Percentiles rank a stretch among this genome's conserved stretches.
Evolutionary conservation across 805 yeast genomes (phyloP).

Genomic region (Myxozyma vanderwaltii): DNA sequence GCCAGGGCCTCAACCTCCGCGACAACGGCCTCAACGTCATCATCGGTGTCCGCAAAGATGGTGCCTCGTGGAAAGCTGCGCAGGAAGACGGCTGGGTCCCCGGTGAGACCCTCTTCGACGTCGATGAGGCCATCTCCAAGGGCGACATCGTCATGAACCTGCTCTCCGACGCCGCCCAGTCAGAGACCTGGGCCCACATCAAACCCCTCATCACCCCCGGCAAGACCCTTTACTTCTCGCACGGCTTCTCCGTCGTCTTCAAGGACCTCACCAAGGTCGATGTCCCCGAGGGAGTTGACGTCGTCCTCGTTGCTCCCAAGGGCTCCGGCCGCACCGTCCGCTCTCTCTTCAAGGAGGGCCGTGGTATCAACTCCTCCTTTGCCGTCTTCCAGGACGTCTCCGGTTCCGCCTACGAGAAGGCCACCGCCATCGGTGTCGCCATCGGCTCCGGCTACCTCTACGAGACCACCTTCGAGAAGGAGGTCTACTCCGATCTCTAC

Average conservation of each 20-base stretch:
- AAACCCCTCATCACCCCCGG: constrained; percentile 94
- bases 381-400: constrained; percentile 99
- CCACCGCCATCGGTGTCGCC: constrained; percentile 97
- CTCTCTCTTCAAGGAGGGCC: constrained; percentile 98
- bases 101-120: constrained; percentile 96
- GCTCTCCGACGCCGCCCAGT: constrained; percentile 98
- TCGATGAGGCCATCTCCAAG: constrained; percentile 84
- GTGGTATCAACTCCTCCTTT: constrained; percentile 99
- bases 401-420: constrained; percentile 99
- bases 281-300: constrained; percentile 93
- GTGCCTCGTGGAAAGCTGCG: constrained; percentile 99
- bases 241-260: constrained; percentile 99
- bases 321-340: constrained; percentile 99
- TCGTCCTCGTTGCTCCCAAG: constrained; percentile 99
- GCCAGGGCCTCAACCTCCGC: constrained; percentile 98
- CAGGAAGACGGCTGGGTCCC: constrained; percentile 99
- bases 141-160: constrained; percentile 98
- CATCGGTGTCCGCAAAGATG: constrained; percentile 97
- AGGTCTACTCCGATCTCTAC: constrained; percentile 97
- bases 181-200: constrained; percentile 91
- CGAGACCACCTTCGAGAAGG: constrained; percentile 99
- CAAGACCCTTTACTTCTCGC: constrained; percentile 98
- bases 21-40: constrained; percentile 98
- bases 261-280: constrained; percentile 95
- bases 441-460: constrained; percentile 99